Conservation (phyloP, 129 eudicot species). For the Flaveria sonorensis region DNA sequence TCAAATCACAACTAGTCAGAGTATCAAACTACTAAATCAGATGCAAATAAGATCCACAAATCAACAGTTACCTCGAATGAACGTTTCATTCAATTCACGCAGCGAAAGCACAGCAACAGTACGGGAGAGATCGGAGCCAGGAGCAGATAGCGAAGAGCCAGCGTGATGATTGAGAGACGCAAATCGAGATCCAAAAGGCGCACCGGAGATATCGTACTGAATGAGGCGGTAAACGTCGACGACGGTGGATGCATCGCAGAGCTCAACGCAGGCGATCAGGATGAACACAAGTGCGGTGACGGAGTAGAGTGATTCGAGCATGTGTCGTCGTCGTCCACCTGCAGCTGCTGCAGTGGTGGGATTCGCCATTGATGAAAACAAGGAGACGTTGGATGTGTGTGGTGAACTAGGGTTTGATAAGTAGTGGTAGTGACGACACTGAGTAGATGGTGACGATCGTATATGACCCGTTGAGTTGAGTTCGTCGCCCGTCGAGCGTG, state of each 20-base stretch:
- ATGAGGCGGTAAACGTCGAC: conserved; percentile 93
- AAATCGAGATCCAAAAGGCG: conserved; percentile 87
- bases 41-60: neutral
- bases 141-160: conserved; percentile 62
- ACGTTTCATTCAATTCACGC: conserved; percentile 68
- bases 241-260: conserved; percentile 87
- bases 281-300: conserved; percentile 52
- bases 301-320: conserved; percentile 52
- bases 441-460: conserved; percentile 21
- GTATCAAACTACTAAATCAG: conserved; percentile 9
- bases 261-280: conserved; percentile 77
- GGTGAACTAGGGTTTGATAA: conserved; percentile 40
- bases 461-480: neutral
- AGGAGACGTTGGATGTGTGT: conserved; percentile 30
- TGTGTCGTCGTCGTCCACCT: conserved; percentile 29
- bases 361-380: conserved; percentile 45
- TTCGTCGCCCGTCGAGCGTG: neutral
- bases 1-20: conserved; percentile 3
- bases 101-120: conserved; percentile 76
- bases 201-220: conserved; percentile 91
- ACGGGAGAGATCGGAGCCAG: conserved; percentile 78
- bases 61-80: conserved; percentile 56
- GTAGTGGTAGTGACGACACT: conserved; percentile 25
- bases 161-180: conserved; percentile 91
- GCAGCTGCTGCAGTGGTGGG: conserved; percentile 25